Base-by-base conservation (phyloP, 176 grass and related monocot genomes). In the Musa schizocarpa region DNA sequence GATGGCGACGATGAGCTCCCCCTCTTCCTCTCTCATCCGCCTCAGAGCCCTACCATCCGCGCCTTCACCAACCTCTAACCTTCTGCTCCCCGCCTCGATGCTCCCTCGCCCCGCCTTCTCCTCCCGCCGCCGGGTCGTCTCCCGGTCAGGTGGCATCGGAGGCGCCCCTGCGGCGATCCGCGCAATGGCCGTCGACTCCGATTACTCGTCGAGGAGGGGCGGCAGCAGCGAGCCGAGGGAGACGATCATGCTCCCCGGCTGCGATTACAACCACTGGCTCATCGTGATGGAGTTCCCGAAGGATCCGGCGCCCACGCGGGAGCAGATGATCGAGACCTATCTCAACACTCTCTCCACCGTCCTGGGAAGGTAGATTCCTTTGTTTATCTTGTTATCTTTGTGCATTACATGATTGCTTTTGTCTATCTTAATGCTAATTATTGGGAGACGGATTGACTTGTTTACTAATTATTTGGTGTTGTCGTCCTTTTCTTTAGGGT, bases 231-330 rank as follows among this genome's bases (percentile, higher is more conserved):
- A 97, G 19, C 85, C 89, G 73, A 87, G 88, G 80, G 90, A 97
- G 78, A 88, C 93, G 23, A 97, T 97, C 72, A 82, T 97, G 9
- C 88, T 97, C 68, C 93, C 93, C 1, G 93, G 93, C 14, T 97
- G 93, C 81, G 93, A 97, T 69, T 93, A 97, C 87, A 97, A 93
- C 85, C 93, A 97, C 83, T 93, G 93, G 93, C 78, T 97, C 27
- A 92, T 97, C 76, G 90, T 97, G 26, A 97, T 97, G 93, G 93
- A 97, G 84, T 97, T 97, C 74, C 93, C 93, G 29, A 93, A 97
- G 83, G 93, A 97, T 75, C 93, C 93, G 24, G 93, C 87, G 6
- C 93, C 93, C n/a, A 97, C 90, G 2, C 80, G 93, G 65, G 93
- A 97, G 82, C 87, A 97, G 83, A 97, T 93, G 93, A 97, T 97